Evolutionary conservation across 495 filamentous ascomycete genomes (phyloP), one percentile per base, ranked within the genome.

Genomic region (Filosporella fistucella): DNA sequence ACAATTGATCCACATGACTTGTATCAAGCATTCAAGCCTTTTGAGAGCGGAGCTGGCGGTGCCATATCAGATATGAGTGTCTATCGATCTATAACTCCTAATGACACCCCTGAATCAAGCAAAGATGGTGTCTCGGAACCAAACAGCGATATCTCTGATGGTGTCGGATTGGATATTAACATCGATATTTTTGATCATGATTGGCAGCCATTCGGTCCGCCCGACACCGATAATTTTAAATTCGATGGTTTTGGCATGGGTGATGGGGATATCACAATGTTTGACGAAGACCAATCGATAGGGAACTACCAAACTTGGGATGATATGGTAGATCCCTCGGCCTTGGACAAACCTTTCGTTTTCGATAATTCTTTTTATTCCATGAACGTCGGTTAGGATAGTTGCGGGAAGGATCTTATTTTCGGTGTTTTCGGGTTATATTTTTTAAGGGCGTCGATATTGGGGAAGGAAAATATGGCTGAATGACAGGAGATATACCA

Each of bases 61-160:
- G 58, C 72, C 5, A 63, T 72, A 38, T 58, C 63, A 0, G 74
- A 79, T 36, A 65, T 72, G 59, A 65, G 54, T 37, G 57, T 68
- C 8, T 76, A 75, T 47, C 65, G 71, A 22, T 64, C 63, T 7
- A 61, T 71, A 33, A 72, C 74, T 35, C 75, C 74, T 0, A 76
- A 79, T 25, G 74, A 77, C 49, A 79, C 75, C 9, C 75, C 75
- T 6, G 75, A 77, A 41, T 79, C 75, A 8, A 70, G 68, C 58
- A 76, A 76, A 54, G 71, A 78, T 42, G 68, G 68, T 4, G 53
- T 60, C 33, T 77, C 74, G 21, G 75, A 79, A 44, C 69, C 71
- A 18, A 78, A 69, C 38, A 77, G 72, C 54, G 75, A 79, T 42
- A 66, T 78, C 21, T 68, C 70, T 11, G 74, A 78, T 38, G 63